Percentiles rank a stretch among this genome's conserved stretches.
phyloP scores from a whole-genome alignment of 2,329 filamentous ascomycete species.

The Ciborinia camelliae region DNA sequence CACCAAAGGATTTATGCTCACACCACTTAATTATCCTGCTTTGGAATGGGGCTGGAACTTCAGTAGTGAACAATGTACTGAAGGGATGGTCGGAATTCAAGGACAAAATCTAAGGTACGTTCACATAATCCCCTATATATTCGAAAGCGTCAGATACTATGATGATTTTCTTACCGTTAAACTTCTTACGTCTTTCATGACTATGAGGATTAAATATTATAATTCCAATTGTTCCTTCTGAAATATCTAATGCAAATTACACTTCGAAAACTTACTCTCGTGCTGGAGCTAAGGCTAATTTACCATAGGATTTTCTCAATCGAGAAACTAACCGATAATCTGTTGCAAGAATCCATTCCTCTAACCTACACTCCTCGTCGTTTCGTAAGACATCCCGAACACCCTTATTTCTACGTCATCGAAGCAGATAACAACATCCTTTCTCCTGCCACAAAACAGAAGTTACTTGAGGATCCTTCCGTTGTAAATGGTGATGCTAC shows the following conservation, averaged over 20 bases:
- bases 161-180: constrained; percentile 46
- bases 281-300: constrained; percentile 37
- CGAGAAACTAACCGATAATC: constrained; percentile 78
- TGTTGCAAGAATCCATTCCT: constrained; percentile 81
- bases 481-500: constrained; percentile 69
- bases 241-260: constrained; percentile 43
- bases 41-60: constrained; percentile 97
- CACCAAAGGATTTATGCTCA: constrained; percentile 85
- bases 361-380: constrained; percentile 87
- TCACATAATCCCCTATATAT: constrained; percentile 24
- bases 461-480: constrained; percentile 68
- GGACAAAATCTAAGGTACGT: constrained; percentile 80
- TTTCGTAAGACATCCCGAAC: constrained; percentile 82
- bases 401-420: constrained; percentile 88
- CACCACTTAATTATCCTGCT: constrained; percentile 81
- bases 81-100: constrained; percentile 92
- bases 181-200: constrained; percentile 38
- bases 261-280: constrained; percentile 2
- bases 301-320: constrained; percentile 78
- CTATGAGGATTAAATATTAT: constrained; percentile 53
- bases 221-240: constrained; percentile 98
- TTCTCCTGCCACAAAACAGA: constrained; percentile 70
- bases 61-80: constrained; percentile 87
- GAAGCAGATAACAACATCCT: constrained; percentile 92
- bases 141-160: constrained; percentile 27